Conservation (phyloP, 495 filamentous ascomycete genomes). For the Pyrenula aspistea region DNA sequence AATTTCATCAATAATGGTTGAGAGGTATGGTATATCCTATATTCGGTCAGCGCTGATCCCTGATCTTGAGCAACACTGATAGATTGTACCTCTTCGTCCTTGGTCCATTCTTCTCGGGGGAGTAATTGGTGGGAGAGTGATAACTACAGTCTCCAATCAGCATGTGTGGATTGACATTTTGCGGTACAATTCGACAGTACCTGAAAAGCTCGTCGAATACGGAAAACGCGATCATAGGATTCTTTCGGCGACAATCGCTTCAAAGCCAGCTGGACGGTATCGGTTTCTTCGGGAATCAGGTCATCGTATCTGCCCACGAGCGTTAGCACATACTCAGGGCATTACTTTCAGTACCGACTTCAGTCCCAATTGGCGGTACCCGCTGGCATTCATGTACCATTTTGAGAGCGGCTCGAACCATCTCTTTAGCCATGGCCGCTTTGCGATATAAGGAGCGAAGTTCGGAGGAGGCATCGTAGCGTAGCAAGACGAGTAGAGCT, state of each 20-base stretch:
- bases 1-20: conserved; percentile 71
- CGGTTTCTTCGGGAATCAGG: conserved; percentile 81
- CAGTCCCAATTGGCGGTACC: conserved; percentile 88
- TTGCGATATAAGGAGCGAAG: conserved; percentile 57
- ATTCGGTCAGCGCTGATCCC: neutral
- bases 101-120: conserved; percentile 71
- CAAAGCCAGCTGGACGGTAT: conserved; percentile 71
- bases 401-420: conserved; percentile 66
- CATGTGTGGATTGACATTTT: neutral
- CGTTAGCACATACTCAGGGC: too few species aligned
- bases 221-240: conserved; percentile 92
- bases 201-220: conserved; percentile 90
- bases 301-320: conserved; percentile 84
- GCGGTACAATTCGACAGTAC: conserved; percentile 25
- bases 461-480: conserved; percentile 61
- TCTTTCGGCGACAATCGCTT: conserved; percentile 83
- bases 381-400: conserved; percentile 76
- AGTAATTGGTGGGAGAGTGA: conserved; percentile 68
- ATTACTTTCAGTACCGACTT: conserved; percentile 41
- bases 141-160: neutral
- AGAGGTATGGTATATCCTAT: conserved; percentile 69
- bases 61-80: neutral
- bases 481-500: neutral
- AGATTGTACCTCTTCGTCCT: conserved; percentile 51
- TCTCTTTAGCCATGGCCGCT: conserved; percentile 72